These are phyloP conservation scores for Paramecium biaurelia DNA, from an alignment of 73 alveolate genomes.

Conservation along the genomic window DNA sequence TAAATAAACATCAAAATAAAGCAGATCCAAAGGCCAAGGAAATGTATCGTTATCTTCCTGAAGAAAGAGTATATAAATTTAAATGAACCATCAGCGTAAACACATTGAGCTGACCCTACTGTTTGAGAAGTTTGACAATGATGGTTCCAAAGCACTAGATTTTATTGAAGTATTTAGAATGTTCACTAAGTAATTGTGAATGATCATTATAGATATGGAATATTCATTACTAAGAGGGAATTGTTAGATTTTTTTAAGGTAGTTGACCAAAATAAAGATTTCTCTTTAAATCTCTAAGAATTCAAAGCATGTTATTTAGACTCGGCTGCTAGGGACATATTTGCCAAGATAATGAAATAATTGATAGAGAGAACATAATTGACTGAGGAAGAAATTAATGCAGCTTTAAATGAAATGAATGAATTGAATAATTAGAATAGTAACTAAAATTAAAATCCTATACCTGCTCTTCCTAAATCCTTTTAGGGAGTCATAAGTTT, in stretches of 20 bases:
- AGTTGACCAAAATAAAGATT: slow-evolving; percentile 44
- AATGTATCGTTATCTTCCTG: slow-evolving; percentile 38
- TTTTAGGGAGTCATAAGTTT: slow-evolving; percentile 15
- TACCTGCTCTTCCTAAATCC: background rate
- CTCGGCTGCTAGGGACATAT: background rate
- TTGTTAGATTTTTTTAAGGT: slow-evolving; percentile 15
- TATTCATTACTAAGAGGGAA: slow-evolving; percentile 13
- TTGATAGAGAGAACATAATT: background rate
- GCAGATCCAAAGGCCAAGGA: slow-evolving; percentile 14
- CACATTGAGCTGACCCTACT: slow-evolving; percentile 25
- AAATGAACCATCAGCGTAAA: slow-evolving; percentile 18
- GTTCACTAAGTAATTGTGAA: slow-evolving; percentile 23
- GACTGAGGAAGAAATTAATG: background rate
- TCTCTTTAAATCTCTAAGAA: slow-evolving; percentile 3
- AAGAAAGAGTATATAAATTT: slow-evolving; percentile 25
- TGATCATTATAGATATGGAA: background rate
- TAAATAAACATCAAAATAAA: background rate
- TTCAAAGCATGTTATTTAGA: slow-evolving; percentile 42
- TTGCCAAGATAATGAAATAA: slow-evolving; percentile 16
- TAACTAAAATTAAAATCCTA: background rate
- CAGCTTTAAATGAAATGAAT: slow-evolving; percentile 44
- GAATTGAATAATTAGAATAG: background rate
- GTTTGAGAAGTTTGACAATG: slow-evolving; percentile 40
- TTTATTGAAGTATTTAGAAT: slow-evolving; percentile 40
- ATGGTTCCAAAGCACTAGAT: slow-evolving; percentile 54